Percentiles rank a stretch among this genome's conserved stretches.
phyloP scores from a whole-genome alignment of 129 eudicot species.

The Artemisia annua region DNA sequence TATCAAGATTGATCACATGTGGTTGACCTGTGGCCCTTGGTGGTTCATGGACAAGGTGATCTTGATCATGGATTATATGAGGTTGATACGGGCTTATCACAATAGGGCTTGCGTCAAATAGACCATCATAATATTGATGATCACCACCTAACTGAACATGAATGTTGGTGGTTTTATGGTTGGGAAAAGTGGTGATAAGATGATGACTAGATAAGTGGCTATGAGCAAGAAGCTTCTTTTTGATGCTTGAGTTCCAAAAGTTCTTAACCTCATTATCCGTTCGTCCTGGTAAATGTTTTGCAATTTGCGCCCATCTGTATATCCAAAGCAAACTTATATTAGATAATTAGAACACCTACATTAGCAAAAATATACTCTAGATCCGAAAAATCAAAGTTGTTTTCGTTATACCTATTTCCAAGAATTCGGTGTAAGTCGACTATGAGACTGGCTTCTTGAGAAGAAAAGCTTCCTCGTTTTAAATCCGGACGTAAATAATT shows the following conservation, averaged over 20 bases:
- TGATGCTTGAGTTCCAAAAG: conserved; percentile 73
- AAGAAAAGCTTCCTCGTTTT: conserved; percentile 69
- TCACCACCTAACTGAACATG: conserved; percentile 18
- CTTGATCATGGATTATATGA: conserved; percentile 27
- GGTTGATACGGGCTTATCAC: conserved; percentile 31
- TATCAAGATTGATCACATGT: conserved; percentile 21
- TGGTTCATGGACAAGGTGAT: conserved; percentile 16
- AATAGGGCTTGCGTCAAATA: conserved; percentile 30
- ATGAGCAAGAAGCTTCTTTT: conserved; percentile 65
- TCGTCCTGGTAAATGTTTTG: conserved; percentile 66
- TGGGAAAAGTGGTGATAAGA: conserved; percentile 27
- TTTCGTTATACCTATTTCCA: conserved; percentile 56
- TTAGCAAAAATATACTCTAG: not conserved
- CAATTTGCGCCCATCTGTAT: conserved; percentile 70
- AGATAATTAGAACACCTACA: not conserved
- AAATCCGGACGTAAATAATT: conserved; percentile 85
- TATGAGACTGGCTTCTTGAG: conserved; percentile 74
- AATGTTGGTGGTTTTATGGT: conserved; percentile 26
- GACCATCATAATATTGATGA: conserved; percentile 29
- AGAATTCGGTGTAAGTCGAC: conserved; percentile 68
- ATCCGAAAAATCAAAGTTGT: not conserved
- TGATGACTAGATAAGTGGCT: conserved; percentile 29
- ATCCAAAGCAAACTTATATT: conserved; percentile 4
- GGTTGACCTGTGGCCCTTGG: conserved; percentile 14
- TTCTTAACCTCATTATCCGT: conserved; percentile 75